Base-by-base conservation (phyloP, 1,284 basidiomycete species). In the Blastosporella zonata region DNA sequence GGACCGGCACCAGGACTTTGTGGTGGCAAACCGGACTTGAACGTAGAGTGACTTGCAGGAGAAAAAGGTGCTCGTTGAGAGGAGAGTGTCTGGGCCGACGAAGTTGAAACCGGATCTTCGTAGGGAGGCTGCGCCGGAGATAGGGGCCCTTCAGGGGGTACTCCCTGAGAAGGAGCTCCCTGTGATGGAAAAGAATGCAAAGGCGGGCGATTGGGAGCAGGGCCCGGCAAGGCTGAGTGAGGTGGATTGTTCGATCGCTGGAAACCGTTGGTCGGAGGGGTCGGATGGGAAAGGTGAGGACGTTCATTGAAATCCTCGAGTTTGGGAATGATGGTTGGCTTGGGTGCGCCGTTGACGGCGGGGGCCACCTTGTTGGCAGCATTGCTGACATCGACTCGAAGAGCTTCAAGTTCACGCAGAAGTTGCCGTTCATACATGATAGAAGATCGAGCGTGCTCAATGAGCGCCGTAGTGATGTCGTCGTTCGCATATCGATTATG, bases 401-500 rank as follows among this genome's bases (percentile, higher is more conserved):
- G 78, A n/a, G 87, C 77, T 63, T 96, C 93, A 9, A 96, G 74
- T 65, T 97, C 94, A 46, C 87, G 82, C 46, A 97, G 72, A 6
- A 90, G 73, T 63, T 94, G 91, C 53, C 84, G 81, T 63, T 97
- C 94, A 64, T 93, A 96, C 73, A 93, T 84, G 59, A 97, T 83
- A 33, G 87, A 86, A 23, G 92, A 88, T 18, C 93, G 83, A 8
- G 90, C 90, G 64, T 97, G 92, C 65, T 97, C 93, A 46, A 97
- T 83, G 29, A 97, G 71, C 1, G 90, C 86, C 25, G 88, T 77
- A 10, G 90, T 87, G 43, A 97, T 79, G 63, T 97, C 94, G 50
- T 95, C 90, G 48, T 95, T 88, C 15, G 93, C 87, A 55, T 89
- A 79, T 45, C 80, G 79, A 49, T 89, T 90, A 67, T 97, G 93